Evolutionary conservation across 1,284 basidiomycete species (phyloP).

Genomic region (Singerocomus inundabilis): DNA sequence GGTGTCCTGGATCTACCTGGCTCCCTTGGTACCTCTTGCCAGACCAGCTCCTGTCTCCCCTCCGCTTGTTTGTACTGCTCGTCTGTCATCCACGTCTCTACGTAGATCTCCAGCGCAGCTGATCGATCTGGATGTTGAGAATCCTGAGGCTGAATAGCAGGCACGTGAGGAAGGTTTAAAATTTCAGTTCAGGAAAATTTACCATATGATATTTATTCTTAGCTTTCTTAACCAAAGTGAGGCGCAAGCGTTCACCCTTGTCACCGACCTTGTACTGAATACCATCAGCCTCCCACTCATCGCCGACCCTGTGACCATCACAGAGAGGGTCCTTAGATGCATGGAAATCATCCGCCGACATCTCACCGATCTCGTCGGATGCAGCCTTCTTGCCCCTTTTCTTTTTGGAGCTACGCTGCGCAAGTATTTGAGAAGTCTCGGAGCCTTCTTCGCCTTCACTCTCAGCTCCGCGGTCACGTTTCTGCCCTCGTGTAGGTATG

Average conservation of each 20-base stretch:
- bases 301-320: slow-evolving; percentile 59
- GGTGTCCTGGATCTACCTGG: slow-evolving; percentile 43
- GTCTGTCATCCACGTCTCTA: slow-evolving; percentile 76
- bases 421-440: slow-evolving; percentile 25
- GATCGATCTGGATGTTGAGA: slow-evolving; percentile 72
- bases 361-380: slow-evolving; percentile 32
- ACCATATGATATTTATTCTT: slow-evolving; percentile 73
- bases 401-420: slow-evolving; percentile 33
- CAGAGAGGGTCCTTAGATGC: slow-evolving; percentile 49
- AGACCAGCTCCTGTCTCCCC: slow-evolving; percentile 57
- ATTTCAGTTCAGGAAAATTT: slow-evolving; percentile 19
- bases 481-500: slow-evolving; percentile 49
- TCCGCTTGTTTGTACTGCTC: slow-evolving; percentile 68
- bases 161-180: slow-evolving; percentile 7
- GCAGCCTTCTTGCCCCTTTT: slow-evolving; percentile 34
- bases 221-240: slow-evolving; percentile 65
- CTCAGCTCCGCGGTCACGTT: slow-evolving; percentile 57
- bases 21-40: slow-evolving; percentile 55
- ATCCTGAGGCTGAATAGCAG: slow-evolving; percentile 58
- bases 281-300: slow-evolving; percentile 71
- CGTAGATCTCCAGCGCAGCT: slow-evolving; percentile 62
- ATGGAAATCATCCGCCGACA: slow-evolving; percentile 44
- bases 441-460: slow-evolving; percentile 37
- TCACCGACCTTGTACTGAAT: slow-evolving; percentile 66
- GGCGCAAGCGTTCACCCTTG: slow-evolving; percentile 66